Conservation (phyloP, 2,329 filamentous ascomycete genomes). For the Lasiodiplodia hormozganensis region DNA sequence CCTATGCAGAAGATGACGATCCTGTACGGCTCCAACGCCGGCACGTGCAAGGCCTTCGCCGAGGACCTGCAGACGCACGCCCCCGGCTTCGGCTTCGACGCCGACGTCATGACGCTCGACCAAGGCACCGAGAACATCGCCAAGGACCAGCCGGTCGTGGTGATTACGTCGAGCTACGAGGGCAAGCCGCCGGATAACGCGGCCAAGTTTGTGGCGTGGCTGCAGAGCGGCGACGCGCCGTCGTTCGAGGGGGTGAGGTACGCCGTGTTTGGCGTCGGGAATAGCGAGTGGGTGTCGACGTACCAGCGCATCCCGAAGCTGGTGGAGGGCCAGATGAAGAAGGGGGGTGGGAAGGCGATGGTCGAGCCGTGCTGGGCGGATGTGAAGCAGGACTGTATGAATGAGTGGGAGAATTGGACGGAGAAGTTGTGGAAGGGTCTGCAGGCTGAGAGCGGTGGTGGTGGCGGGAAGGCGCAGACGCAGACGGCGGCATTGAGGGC, state of each 20-base stretch:
- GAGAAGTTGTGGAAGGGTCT: slow-evolving; percentile 31
- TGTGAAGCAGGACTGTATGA: slow-evolving; percentile 42
- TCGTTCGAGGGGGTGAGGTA: slow-evolving; percentile 61
- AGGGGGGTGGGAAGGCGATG: slow-evolving; percentile 58
- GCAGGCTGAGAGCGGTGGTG: not conserved
- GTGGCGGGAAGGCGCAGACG: not conserved
- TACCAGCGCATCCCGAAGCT: slow-evolving; percentile 50
- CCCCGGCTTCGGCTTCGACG: slow-evolving; percentile 64
- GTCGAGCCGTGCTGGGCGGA: slow-evolving; percentile 64
- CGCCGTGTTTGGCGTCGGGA: slow-evolving; percentile 51
- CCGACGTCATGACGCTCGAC: slow-evolving; percentile 64
- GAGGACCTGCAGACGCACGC: slow-evolving; percentile 68
- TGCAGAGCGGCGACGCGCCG: slow-evolving; percentile 57
- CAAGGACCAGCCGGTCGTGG: slow-evolving; percentile 66
- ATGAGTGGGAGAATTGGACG: slow-evolving; percentile 34
- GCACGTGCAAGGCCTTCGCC: slow-evolving; percentile 75
- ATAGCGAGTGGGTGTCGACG: slow-evolving; percentile 51
- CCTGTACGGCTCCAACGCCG: slow-evolving; percentile 76
- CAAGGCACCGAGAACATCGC: slow-evolving; percentile 66
- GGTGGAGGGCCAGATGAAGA: slow-evolving; percentile 59
- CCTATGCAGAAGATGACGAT: slow-evolving; percentile 62
- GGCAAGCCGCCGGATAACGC: slow-evolving; percentile 78
- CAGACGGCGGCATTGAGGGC: not conserved
- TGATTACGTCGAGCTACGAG: slow-evolving; percentile 76
- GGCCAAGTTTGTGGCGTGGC: slow-evolving; percentile 70